Evolutionary conservation across 768 basidiomycete species (phyloP).

Genomic region (Leccinum uliginosum): DNA sequence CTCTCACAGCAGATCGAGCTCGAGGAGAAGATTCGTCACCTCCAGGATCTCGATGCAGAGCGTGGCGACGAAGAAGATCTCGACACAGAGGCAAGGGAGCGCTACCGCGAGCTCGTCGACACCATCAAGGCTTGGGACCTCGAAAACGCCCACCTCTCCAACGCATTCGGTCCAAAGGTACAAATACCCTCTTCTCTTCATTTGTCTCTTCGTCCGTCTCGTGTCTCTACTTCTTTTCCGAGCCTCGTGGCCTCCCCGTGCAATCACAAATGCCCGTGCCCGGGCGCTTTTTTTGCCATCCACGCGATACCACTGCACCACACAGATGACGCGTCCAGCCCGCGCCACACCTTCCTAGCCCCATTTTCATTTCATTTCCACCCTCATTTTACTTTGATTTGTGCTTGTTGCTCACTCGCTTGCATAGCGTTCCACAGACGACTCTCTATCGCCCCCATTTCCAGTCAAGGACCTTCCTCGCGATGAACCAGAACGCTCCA

Average conservation of each 20-base stretch:
- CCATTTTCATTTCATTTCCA: neutral
- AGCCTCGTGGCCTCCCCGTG: conserved; percentile 15
- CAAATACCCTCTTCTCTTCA: conserved; percentile 20
- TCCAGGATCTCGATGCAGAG: conserved; percentile 68
- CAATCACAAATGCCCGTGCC: neutral
- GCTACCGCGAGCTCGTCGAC: conserved; percentile 73
- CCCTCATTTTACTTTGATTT: neutral
- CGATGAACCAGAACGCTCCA: conserved; percentile 56
- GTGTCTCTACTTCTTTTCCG: neutral
- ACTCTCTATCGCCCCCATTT: conserved; percentile 42
- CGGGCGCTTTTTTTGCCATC: neutral
- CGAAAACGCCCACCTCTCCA: conserved; percentile 74
- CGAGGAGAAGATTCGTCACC: conserved; percentile 78
- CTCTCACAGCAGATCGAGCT: conserved; percentile 92
- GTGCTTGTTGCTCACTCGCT: conserved; percentile 5
- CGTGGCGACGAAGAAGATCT: conserved; percentile 60
- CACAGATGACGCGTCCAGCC: neutral
- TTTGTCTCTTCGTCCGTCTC: neutral
- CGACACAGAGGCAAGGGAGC: conserved; percentile 63
- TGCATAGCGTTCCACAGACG: conserved; percentile 43
- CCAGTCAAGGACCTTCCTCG: conserved; percentile 51
- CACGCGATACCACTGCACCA: neutral
- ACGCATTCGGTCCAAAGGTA: conserved; percentile 63
- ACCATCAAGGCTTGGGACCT: conserved; percentile 73
- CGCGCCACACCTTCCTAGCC: neutral